Base-by-base conservation (phyloP, 257 asterid genomes). In the Nicotiana sylvestris region DNA sequence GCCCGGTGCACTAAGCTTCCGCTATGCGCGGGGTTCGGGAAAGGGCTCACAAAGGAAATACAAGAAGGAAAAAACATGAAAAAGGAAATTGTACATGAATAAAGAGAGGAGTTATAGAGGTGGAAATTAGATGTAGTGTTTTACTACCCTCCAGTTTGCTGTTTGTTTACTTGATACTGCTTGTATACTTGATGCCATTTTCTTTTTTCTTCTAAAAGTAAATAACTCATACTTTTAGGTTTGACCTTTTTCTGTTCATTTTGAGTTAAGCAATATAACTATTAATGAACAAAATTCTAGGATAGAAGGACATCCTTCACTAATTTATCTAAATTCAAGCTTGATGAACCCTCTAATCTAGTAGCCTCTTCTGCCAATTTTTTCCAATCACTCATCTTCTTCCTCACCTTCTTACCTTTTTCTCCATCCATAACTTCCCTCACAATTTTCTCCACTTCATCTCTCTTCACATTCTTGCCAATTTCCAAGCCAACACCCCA, bases 361-460 rank as follows among this genome's bases (percentile, higher is more conserved):
- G 85, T 83, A 33, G 85, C 66, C 49, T 27, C 78, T 30, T 82
- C 78, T 39, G 85, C 85, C 67, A 49, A 21, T 13, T 17, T 65
- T 58, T 76, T 76, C 85, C 82, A 83, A 8, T 61, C 18, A 35
- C 27, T 61, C 2, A 25, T 82, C 39, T 65, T 83, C 32, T 76
- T 76, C 78, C 76, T 83, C 68, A 83, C 62, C 32, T 83, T 60
- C 56, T 77, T 76, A 7, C 85, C 85, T 51, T 83, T 32, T 16
- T 83, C 82, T 25, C 82, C 85, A 29, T 61, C 82, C 82, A 76
- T 83, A 30, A 83, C 46, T 69, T 83, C 82, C 35, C 82, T 76
- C n/a, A 76, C 66, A n/a, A 76, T 17, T 18, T 18, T 9, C 16
- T 29, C 82, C 10, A 82, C 85, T 46, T 83, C 66, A 43, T 82